Evolutionary conservation across 768 basidiomycete genomes (phyloP).

Genomic region (Podaxis pistillaris): DNA sequence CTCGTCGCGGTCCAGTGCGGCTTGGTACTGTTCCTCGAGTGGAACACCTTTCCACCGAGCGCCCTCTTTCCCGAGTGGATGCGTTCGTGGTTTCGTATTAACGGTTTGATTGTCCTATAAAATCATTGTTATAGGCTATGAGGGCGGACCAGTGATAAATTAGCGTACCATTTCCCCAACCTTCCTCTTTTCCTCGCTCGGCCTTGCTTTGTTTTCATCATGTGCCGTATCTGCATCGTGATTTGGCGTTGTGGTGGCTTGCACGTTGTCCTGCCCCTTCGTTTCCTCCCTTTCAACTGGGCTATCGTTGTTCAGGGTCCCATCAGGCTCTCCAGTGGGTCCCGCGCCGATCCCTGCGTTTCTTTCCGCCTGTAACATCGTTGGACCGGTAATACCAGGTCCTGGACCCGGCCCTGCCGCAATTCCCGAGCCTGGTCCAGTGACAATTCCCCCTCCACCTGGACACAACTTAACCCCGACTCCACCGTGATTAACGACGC

Average conservation of each 20-base stretch:
- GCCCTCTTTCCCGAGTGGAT: constrained; percentile 3
- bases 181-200: background rate
- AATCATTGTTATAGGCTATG: background rate
- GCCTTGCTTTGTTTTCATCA: background rate
- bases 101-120: background rate
- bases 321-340: background rate
- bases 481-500: constrained; percentile 2
- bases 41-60: constrained; percentile 4
- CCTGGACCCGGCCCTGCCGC: background rate
- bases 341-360: background rate
- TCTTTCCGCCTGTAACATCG: background rate
- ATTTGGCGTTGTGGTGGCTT: background rate
- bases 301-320: background rate
- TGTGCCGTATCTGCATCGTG: background rate
- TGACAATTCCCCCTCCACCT: background rate
- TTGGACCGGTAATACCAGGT: background rate
- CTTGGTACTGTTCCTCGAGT: constrained; percentile 1
- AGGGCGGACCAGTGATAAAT: background rate
- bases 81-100: background rate
- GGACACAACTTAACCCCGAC: background rate
- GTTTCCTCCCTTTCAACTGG: background rate
- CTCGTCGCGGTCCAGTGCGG: background rate
- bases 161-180: background rate
- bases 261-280: background rate
- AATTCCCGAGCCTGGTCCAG: background rate